Evolutionary conservation across 2,329 filamentous ascomycete species (phyloP).

Genomic region (Mycosphaerella sp.): DNA sequence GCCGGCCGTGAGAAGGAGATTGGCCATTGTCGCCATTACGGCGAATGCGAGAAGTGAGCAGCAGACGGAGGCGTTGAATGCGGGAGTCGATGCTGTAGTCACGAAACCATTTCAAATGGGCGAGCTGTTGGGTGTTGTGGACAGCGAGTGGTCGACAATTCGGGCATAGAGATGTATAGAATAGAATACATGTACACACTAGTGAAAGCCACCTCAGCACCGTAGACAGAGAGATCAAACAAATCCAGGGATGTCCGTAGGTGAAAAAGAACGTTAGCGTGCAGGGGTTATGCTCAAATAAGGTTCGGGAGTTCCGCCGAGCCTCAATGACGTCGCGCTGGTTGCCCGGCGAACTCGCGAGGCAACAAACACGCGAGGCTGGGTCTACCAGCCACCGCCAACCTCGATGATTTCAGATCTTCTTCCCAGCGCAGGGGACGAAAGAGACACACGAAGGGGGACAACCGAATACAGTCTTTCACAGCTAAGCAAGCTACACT

Average conservation of each 20-base stretch:
- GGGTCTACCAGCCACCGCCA: conserved; percentile 8
- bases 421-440: conserved; percentile 3
- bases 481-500: not conserved
- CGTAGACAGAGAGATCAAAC: no score
- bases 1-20: conserved; percentile 43
- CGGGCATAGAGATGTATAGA: no score
- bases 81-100: conserved; percentile 61
- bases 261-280: no score
- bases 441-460: not conserved
- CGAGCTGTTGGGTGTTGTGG: conserved; percentile 43
- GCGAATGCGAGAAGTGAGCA: conserved; percentile 60
- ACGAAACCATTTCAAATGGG: conserved; percentile 33
- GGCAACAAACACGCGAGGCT: conserved; percentile 1
- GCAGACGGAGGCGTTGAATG: conserved; percentile 54
- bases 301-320: conserved; percentile 5
- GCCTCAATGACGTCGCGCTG: conserved; percentile 7
- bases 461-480: not conserved
- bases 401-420: conserved; percentile 9
- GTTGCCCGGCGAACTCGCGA: not conserved
- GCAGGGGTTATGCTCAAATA: not conserved
- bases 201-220: no score
- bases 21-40: conserved; percentile 69
- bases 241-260: no score
- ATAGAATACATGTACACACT: no score
- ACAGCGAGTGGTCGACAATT: conserved; percentile 14